Base-by-base conservation (phyloP, 257 asterid species). In the Solanum dulcamara region DNA sequence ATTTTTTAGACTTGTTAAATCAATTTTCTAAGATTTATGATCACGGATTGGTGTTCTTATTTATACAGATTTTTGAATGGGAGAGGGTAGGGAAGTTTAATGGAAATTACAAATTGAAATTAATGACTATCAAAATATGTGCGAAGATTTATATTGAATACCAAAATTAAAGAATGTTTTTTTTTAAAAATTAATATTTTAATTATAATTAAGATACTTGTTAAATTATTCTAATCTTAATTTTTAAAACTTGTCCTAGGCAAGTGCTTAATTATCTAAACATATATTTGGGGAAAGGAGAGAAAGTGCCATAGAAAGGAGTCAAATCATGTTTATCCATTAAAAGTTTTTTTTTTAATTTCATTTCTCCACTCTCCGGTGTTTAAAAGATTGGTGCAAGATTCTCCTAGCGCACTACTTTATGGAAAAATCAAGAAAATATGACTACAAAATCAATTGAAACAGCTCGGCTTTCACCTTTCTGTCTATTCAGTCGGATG, bases 371-470 rank as follows among this genome's bases (percentile, higher is more conserved):
- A 46, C 77, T 75, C 64, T 67, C 57, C 62, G 38, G 38, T 86
- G 90, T 85, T 91, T 88, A 85, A 74, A 83, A 90, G 94, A 91
- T 91, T 87, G 90, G 89, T 71, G 91, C 72, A 80, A 93, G 94
- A 91, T 91, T 92, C 93, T 89, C 62, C 55, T 7, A 74, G 80
- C 89, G 90, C 90, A 88, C 82, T 59, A 83, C 94, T 91, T 93
- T 90, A 84, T 89, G 84, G 83, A 86, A 46, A 70, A 83, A 87
- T 40, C 57, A 24, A 42, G 13, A 74, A 89, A 79, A 83, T 40
- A 22, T 84, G 51, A 87, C n/a, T 74, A 75, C 38, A 86, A 88
- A 91, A 87, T 85, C 88, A 91, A 90, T n/a, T 51, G 67, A 13
- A 90, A 88, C 88, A 92, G 90, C 83, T 88, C 38, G 89, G 86